These are phyloP conservation scores for Skeletonema menzelii DNA, from an alignment of 108 stramenopile genomes.

Conservation along the genomic window DNA sequence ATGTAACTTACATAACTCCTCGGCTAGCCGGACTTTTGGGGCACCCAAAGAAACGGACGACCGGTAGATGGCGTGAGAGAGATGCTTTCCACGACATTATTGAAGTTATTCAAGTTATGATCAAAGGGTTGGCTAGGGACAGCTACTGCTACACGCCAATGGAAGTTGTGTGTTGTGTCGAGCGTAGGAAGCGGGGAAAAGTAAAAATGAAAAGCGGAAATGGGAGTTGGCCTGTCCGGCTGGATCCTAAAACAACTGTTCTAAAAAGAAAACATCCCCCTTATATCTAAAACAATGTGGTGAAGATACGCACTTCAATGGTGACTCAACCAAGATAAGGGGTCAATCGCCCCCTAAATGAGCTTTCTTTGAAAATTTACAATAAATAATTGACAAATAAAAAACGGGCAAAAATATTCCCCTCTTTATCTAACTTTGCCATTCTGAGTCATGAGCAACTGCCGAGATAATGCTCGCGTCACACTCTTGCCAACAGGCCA, in stretches of 20 bases:
- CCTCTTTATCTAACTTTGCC: background rate
- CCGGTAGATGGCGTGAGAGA: conserved; percentile 77
- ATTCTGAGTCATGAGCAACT: background rate
- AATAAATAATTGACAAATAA: background rate
- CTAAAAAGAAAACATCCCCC: too few relatives aligned
- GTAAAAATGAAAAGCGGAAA: background rate
- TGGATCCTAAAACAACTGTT: too few relatives aligned
- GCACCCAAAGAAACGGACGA: conserved; percentile 84
- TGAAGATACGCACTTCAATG: too few relatives aligned
- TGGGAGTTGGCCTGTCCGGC: too few relatives aligned
- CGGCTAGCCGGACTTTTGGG: conserved; percentile 82
- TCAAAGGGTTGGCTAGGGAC: background rate
- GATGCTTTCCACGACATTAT: conserved; percentile 87
- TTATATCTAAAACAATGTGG: too few relatives aligned
- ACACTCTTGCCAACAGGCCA: background rate
- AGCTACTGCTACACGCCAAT: background rate
- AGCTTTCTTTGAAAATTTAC: too few relatives aligned
- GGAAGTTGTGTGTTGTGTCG: background rate
- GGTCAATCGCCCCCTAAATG: background rate
- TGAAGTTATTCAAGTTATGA: background rate
- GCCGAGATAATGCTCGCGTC: background rate
- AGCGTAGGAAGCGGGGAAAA: background rate
- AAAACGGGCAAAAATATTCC: background rate
- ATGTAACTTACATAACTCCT: conserved; percentile 78
- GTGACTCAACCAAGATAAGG: background rate